A percentile compares a stretch with the other conserved stretches of the same genome.
Conservation (phyloP, 2,329 filamentous ascomycete genomes). For the Xylariaceae sp. region DNA sequence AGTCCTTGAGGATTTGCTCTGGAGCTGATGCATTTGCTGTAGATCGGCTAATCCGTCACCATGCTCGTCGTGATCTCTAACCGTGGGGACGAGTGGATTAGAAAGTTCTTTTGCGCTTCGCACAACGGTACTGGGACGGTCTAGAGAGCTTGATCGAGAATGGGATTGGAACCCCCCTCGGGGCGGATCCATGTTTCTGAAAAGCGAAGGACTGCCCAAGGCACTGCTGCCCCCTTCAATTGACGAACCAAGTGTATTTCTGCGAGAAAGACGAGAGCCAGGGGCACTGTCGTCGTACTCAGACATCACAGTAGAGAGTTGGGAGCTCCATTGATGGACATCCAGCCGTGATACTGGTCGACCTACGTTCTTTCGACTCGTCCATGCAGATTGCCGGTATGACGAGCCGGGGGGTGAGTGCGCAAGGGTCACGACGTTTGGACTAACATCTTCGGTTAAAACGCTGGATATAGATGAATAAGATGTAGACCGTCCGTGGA, state of each 20-base stretch:
- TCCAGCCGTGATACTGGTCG: slow-evolving; percentile 37
- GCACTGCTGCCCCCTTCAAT: slow-evolving; percentile 45
- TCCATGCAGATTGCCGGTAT: slow-evolving; percentile 29
- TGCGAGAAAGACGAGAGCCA: slow-evolving; percentile 46
- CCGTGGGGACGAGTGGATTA: slow-evolving; percentile 37
- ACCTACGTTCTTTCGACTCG: slow-evolving; percentile 20
- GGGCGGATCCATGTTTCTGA: slow-evolving; percentile 32
- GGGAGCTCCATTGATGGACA: slow-evolving; percentile 57
- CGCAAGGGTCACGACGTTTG: slow-evolving; percentile 36
- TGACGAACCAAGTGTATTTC: slow-evolving; percentile 39
- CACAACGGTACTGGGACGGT: slow-evolving; percentile 42
- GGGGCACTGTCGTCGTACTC: slow-evolving; percentile 53
- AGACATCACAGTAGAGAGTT: slow-evolving; percentile 58
- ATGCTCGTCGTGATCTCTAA: slow-evolving; percentile 57
- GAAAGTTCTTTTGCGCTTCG: slow-evolving; percentile 35
- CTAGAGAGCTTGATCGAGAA: slow-evolving; percentile 43
- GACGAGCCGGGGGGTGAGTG: slow-evolving; percentile 30
- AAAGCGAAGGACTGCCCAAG: slow-evolving; percentile 44
- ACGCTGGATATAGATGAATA: slow-evolving; percentile 52
- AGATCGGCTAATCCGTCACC: slow-evolving; percentile 59
- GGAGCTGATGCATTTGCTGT: slow-evolving; percentile 44
- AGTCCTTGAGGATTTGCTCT: slow-evolving; percentile 46
- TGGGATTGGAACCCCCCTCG: slow-evolving; percentile 35
- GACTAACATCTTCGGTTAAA: slow-evolving; percentile 43
- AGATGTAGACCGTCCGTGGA: slow-evolving; percentile 45